phyloP scores from a whole-genome alignment of 148 eudicot genomes.

The Pouteria glomerata region DNA sequence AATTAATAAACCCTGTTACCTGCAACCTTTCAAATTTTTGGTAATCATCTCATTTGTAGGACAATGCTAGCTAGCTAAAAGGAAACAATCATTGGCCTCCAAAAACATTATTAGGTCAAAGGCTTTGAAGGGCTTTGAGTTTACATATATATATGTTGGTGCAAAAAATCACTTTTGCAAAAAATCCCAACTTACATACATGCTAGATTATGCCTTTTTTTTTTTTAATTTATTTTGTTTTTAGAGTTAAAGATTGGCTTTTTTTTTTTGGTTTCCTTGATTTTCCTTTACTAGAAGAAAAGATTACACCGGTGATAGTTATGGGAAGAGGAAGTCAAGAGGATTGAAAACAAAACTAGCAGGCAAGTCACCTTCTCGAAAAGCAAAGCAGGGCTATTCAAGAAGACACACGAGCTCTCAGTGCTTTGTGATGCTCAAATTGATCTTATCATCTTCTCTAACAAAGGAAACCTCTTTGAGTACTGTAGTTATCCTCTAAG shows the following conservation, averaged over 20 bases:
- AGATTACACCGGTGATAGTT: neutral
- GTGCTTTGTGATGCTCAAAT: slow-evolving; percentile 84
- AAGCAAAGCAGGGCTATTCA: slow-evolving; percentile 58
- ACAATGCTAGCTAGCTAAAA: too few species aligned
- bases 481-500: slow-evolving; percentile 44
- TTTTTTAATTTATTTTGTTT: too few species aligned
- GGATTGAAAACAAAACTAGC: slow-evolving; percentile 74
- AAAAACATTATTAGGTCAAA: neutral
- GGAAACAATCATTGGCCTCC: slow-evolving; percentile 1
- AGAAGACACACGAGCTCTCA: slow-evolving; percentile 74
- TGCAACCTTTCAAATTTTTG: too few species aligned
- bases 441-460: slow-evolving; percentile 74
- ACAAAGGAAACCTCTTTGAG: slow-evolving; percentile 62
- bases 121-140: too few species aligned
- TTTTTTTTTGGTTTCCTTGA: neutral
- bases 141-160: neutral
- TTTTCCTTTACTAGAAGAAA: neutral
- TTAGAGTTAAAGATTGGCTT: too few species aligned
- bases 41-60: too few species aligned
- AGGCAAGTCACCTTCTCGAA: slow-evolving; percentile 88
- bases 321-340: slow-evolving; percentile 91
- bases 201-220: too few species aligned
- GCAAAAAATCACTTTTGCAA: neutral
- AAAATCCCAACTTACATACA: too few species aligned
- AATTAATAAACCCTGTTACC: too few species aligned